Percentiles rank a stretch among this genome's conserved stretches.
Conservation (phyloP, 23 red algal genomes). For the Chondrus crispus region DNA sequence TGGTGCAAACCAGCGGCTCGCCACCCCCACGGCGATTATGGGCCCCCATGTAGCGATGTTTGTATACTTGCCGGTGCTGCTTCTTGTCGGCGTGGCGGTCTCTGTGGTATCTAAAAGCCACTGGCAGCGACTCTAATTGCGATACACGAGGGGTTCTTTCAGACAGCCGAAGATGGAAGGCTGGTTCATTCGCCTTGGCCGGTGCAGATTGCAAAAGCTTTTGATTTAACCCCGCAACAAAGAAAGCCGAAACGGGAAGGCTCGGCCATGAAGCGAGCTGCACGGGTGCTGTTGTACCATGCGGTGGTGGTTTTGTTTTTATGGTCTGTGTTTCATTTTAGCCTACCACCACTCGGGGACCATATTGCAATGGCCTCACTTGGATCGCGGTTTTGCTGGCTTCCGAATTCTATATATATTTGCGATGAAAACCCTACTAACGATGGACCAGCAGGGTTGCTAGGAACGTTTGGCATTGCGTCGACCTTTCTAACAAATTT, state of each 20-base stretch:
- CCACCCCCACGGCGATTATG: background rate
- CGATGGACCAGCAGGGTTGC: background rate
- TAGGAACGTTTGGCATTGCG: background rate
- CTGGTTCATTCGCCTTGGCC: background rate
- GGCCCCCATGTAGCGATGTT: background rate
- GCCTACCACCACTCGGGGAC: background rate
- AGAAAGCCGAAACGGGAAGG: slow-evolving; percentile 5
- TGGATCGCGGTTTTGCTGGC: background rate
- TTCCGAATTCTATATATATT: slow-evolving; percentile 1
- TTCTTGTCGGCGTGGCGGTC: background rate
- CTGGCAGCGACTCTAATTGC: background rate
- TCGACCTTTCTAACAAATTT: background rate
- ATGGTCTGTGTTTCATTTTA: slow-evolving; percentile 32
- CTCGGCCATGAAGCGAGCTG: background rate
- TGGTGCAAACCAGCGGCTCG: background rate
- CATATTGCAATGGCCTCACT: background rate
- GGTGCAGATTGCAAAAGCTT: background rate
- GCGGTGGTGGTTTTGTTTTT: background rate
- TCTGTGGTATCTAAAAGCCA: slow-evolving; percentile 18
- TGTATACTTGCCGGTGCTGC: slow-evolving; percentile 1
- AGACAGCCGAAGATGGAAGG: background rate
- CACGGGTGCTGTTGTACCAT: slow-evolving; percentile 33
- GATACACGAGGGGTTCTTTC: background rate
- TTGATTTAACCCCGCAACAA: background rate
- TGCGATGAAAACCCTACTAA: background rate